phyloP scores from a whole-genome alignment of 2,329 filamentous ascomycete genomes.

The Diplocarpon mali region DNA sequence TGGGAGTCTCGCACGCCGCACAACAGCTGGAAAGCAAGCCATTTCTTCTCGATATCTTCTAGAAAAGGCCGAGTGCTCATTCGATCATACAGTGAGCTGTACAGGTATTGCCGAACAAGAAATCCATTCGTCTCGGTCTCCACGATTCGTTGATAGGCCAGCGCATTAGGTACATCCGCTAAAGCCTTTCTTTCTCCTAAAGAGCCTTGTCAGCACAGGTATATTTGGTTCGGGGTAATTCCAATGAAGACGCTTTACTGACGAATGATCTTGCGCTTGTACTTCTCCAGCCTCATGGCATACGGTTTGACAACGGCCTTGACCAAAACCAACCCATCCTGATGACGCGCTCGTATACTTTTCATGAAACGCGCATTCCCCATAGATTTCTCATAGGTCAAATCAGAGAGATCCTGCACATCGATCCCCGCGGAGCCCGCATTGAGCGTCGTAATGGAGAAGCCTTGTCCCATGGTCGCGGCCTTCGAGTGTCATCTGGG shows the following conservation, averaged over 20 bases:
- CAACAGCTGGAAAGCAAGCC: conserved; percentile 90
- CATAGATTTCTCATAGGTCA: conserved; percentile 85
- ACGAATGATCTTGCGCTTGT: conserved; percentile 69
- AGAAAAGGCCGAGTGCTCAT: conserved; percentile 93
- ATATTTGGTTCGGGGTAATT: background rate
- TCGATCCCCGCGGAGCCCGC: conserved; percentile 90
- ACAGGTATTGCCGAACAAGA: conserved; percentile 86
- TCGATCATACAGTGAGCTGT: conserved; percentile 94
- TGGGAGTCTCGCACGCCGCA: conserved; percentile 91
- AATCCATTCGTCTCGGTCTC: conserved; percentile 90
- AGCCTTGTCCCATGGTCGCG: conserved; percentile 79
- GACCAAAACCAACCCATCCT: conserved; percentile 83
- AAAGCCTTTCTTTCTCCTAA: conserved; percentile 72
- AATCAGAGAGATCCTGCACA: conserved; percentile 78
- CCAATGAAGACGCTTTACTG: conserved; percentile 26
- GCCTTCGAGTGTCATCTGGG: conserved; percentile 19
- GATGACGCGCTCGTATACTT: conserved; percentile 80
- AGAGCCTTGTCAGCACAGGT: conserved; percentile 8
- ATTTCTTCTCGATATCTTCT: conserved; percentile 97
- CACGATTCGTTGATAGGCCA: conserved; percentile 80
- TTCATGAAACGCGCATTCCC: conserved; percentile 94
- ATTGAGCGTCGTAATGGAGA: conserved; percentile 84
- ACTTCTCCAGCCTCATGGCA: conserved; percentile 67
- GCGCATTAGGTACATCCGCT: conserved; percentile 76
- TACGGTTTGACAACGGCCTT: conserved; percentile 94